Evolutionary conservation across 1,284 basidiomycete species (phyloP).

Genomic region (Spongiforma sp.): DNA sequence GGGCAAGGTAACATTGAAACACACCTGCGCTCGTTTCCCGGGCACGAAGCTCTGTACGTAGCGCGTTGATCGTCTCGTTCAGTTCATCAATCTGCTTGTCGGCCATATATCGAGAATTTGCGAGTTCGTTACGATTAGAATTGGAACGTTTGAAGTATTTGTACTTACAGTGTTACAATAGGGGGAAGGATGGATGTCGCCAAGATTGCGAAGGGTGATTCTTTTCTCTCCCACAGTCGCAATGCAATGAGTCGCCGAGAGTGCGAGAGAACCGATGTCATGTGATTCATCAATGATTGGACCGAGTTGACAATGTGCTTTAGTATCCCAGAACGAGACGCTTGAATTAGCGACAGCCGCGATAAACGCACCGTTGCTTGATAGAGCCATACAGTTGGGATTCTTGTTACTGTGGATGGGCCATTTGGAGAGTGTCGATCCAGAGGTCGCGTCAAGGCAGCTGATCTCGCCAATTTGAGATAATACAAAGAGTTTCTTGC

Average conservation of each 20-base stretch:
- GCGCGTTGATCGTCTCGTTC: too few relatives aligned
- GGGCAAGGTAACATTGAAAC: too few relatives aligned
- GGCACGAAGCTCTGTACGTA: too few relatives aligned
- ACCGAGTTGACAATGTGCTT: neutral
- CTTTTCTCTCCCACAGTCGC: neutral
- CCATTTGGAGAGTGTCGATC: neutral
- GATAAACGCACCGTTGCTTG: neutral
- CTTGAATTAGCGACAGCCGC: neutral
- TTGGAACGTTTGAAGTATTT: too few relatives aligned
- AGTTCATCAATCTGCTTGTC: too few relatives aligned
- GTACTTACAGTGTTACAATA: too few relatives aligned
- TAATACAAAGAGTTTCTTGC: neutral
- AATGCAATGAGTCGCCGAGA: neutral
- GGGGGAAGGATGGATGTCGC: too few relatives aligned
- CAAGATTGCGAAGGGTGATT: too few relatives aligned
- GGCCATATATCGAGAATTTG: too few relatives aligned
- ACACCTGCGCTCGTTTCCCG: too few relatives aligned
- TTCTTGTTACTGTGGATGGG: neutral
- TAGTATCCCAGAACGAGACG: neutral
- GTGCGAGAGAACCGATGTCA: neutral
- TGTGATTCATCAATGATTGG: neutral
- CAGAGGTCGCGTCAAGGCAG: neutral
- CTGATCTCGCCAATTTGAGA: neutral
- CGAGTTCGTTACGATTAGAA: too few relatives aligned
- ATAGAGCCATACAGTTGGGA: neutral